Percentiles rank a stretch among this genome's conserved stretches.
These are phyloP conservation scores for Quillaja saponaria DNA, from an alignment of 306 rosid species.

Conservation along the genomic window DNA sequence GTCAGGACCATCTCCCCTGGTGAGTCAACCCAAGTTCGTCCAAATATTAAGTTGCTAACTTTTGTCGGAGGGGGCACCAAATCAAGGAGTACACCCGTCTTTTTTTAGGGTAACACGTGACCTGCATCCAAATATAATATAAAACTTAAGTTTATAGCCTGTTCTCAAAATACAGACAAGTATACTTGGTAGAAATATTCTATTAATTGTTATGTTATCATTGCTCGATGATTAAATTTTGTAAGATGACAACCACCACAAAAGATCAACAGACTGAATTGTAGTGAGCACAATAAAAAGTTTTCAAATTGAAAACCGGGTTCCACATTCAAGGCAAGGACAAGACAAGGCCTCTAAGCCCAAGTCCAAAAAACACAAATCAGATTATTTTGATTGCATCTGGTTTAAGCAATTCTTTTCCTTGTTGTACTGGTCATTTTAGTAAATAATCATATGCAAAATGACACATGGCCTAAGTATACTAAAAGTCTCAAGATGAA, in stretches of 20 bases:
- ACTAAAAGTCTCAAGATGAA: too few species aligned
- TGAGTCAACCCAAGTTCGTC: constrained; percentile 90
- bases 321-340: neutral
- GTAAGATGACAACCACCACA: constrained; percentile 6
- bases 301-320: constrained; percentile 1
- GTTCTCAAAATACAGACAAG: neutral
- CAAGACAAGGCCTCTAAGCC: neutral
- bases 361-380: neutral
- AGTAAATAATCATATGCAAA: too few species aligned
- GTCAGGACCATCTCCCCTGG: constrained; percentile 84
- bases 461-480: too few species aligned
- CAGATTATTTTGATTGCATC: neutral
- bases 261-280: constrained; percentile 13
- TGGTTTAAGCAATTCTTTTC: too few species aligned
- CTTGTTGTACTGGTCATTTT: too few species aligned
- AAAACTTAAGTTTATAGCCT: neutral
- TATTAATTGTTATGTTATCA: neutral
- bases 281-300: constrained; percentile 4
- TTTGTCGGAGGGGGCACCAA: constrained; percentile 89
- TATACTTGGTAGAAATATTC: constrained; percentile 3
- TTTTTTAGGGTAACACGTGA: constrained; percentile 81
- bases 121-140: constrained; percentile 44
- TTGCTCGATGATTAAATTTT: neutral
- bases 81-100: constrained; percentile 77
- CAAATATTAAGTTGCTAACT: constrained; percentile 84